Evolutionary conservation across 23 red algal species (phyloP).

Genomic region (Cyanidiococcus yangmingshanensis): DNA sequence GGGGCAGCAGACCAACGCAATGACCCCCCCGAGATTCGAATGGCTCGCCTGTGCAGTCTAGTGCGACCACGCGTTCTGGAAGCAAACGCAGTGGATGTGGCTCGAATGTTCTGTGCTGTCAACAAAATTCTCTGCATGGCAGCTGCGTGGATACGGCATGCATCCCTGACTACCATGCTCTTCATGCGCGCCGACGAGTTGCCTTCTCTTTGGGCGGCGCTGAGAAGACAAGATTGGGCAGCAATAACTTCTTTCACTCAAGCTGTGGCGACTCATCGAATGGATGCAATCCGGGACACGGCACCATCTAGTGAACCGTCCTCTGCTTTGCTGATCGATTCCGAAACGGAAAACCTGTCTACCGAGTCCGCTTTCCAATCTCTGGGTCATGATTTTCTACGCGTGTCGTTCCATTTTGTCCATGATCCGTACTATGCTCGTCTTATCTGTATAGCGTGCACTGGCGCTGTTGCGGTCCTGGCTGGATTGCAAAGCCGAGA

Average conservation of each 20-base stretch:
- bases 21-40: background rate
- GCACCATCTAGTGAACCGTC: background rate
- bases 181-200: slow-evolving; percentile 14
- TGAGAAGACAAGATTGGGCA: slow-evolving; percentile 7
- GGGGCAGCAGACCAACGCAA: background rate
- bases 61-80: background rate
- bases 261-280: background rate
- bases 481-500: background rate
- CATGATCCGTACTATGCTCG: background rate
- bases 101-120: background rate
- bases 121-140: background rate
- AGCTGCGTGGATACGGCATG: slow-evolving; percentile 11
- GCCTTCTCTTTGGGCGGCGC: background rate
- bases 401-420: background rate
- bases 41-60: background rate
- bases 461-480: background rate
- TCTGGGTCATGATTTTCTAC: background rate
- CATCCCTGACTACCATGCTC: background rate
- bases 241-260: background rate
- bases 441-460: background rate
- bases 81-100: background rate
- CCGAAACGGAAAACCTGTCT: background rate
- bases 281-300: background rate
- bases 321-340: background rate
- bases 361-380: background rate